These are phyloP conservation scores for Nothophytophthora sp. DNA, from an alignment of 352 stramenopile species.

Conservation along the genomic window DNA sequence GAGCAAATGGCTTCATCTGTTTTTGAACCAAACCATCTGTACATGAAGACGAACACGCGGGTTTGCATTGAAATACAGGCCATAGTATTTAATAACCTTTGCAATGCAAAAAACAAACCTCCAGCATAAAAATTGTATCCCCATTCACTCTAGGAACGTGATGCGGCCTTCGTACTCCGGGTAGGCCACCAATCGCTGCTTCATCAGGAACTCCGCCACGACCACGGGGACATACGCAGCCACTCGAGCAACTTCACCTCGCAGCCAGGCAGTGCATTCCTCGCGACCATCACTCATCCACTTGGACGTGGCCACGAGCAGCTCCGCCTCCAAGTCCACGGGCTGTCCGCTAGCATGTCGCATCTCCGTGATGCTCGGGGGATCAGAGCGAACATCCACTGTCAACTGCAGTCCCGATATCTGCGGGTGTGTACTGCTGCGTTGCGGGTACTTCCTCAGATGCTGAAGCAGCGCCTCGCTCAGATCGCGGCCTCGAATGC, in stretches of 20 bases:
- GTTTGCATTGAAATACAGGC: too few relatives aligned
- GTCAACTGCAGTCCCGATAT: conserved; percentile 64
- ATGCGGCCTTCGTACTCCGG: conserved; percentile 58
- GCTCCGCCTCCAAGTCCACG: conserved; percentile 48
- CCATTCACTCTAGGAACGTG: conserved; percentile 57
- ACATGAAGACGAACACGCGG: too few relatives aligned
- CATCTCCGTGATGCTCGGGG: conserved; percentile 40
- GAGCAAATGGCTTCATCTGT: too few relatives aligned
- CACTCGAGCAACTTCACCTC: conserved; percentile 53
- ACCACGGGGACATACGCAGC: conserved; percentile 50
- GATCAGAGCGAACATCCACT: conserved; percentile 22
- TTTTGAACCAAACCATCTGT: too few relatives aligned
- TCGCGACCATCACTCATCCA: conserved; percentile 82
- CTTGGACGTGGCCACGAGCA: conserved; percentile 78
- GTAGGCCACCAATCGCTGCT: conserved; percentile 68
- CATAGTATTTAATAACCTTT: too few relatives aligned
- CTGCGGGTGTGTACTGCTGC: conserved; percentile 79
- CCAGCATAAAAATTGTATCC: too few relatives aligned
- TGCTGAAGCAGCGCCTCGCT: conserved; percentile 79
- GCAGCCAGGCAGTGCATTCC: conserved; percentile 72
- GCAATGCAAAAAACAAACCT: too few relatives aligned
- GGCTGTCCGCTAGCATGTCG: conserved; percentile 42
- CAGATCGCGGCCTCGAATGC: conserved; percentile 64
- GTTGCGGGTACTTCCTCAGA: conserved; percentile 71
- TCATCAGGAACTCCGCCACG: conserved; percentile 61